phyloP scores from a whole-genome alignment of 164 flowering plant genomes.

The Chloranthus sessilifolius region DNA sequence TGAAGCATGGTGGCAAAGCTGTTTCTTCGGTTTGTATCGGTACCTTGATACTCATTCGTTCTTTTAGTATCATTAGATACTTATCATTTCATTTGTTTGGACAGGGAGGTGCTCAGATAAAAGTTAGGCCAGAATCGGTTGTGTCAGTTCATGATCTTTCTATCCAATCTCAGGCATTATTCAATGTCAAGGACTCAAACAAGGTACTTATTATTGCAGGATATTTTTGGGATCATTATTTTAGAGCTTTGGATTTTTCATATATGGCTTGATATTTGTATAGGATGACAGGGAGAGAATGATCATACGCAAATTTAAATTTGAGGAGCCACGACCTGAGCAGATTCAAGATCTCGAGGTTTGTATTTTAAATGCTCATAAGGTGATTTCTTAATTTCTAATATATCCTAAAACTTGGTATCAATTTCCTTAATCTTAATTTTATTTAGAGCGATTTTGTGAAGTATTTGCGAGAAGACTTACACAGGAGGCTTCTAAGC shows the following conservation, averaged over 20 bases:
- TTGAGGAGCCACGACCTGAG: slow-evolving; percentile 89
- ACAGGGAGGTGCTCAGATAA: slow-evolving; percentile 53
- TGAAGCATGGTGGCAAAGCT: slow-evolving; percentile 60
- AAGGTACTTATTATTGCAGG: slow-evolving; percentile 44
- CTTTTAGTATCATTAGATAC: background rate
- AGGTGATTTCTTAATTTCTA: slow-evolving; percentile 5
- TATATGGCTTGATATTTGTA: slow-evolving; percentile 8
- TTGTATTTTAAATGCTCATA: slow-evolving; percentile 10
- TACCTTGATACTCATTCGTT: background rate
- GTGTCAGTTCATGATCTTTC: slow-evolving; percentile 74
- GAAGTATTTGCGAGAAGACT: slow-evolving; percentile 88
- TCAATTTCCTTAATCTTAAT: too few relatives aligned
- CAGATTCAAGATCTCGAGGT: slow-evolving; percentile 99
- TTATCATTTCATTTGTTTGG: slow-evolving; percentile 13
- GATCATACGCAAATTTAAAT: slow-evolving; percentile 75
- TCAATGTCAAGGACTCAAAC: slow-evolving; percentile 83
- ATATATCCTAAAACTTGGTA: too few relatives aligned
- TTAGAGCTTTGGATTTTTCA: background rate
- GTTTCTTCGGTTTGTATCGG: slow-evolving; percentile 48
- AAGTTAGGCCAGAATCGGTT: slow-evolving; percentile 56
- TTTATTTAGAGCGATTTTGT: slow-evolving; percentile 86
- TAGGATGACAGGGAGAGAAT: slow-evolving; percentile 96
- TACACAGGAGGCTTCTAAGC: slow-evolving; percentile 75
- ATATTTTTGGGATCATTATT: background rate
- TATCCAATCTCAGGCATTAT: slow-evolving; percentile 77